Evolutionary conservation across 768 basidiomycete genomes (phyloP), one percentile per base, ranked within the genome.

Genomic region (Phallus indusiatus): DNA sequence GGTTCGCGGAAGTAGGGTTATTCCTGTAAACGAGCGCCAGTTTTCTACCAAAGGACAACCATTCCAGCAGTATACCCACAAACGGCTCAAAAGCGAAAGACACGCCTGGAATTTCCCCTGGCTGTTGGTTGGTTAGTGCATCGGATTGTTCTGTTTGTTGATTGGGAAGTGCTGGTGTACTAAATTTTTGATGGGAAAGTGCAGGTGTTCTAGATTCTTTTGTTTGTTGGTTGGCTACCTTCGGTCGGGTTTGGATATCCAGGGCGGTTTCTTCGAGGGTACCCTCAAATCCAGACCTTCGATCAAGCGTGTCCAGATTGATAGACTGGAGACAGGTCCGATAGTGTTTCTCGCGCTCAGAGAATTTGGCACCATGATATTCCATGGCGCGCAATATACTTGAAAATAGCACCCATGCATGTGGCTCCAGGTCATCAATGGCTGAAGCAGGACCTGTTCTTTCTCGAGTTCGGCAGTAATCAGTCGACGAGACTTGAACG

Each of bases 361-460:
- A 14, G 9, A 42, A 42, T n/a, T 2, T 2, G 12, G 42, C 42
- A 5, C 12, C 42, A 4, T 11, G 42, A 42, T 5, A n/a, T 42
- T 47, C 35, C 35, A 55, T 21, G 20, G 37, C 24, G 36, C 10
- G 21, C 11, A 55, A 35, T 17, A 55, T 46, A 24, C 6, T 10
- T 36, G 33, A 55, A 42, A 55, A 46, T n/a, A 55, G 37, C 2
- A 55, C 54, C 54, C 54, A 55, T 9, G 35, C 53, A 24, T 35
- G 35, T 9, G 54, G 47, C 36, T 55, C 54, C 1, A 55, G n/a
- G 54, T 55, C 54, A n/a, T 55, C 54, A 33, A 55, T 42, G 22
- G 54, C 42, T 12, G 54, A 42, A 33, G 46, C 36, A 24, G 12
- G 36, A 17, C 54, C 35, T 55, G 10, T 6, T 9, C 12, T 2